Base-by-base conservation (phyloP, 2,329 filamentous ascomycete genomes). In the Claviceps sorghi region DNA sequence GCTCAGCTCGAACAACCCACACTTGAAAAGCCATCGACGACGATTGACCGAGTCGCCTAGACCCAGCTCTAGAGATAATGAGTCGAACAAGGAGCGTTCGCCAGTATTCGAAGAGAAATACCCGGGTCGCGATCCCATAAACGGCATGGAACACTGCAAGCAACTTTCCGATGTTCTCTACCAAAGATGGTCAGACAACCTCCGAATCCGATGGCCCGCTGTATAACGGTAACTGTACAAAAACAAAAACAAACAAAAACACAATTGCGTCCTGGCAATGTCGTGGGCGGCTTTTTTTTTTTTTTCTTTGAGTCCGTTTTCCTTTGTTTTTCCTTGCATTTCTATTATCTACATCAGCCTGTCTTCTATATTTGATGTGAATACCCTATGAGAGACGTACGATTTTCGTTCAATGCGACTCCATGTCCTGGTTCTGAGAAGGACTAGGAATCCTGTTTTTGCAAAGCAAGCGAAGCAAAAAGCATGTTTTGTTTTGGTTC, bases 81-180 rank as follows among this genome's bases (percentile, higher is more conserved):
- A 72, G 46, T 64, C 67, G 34, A 72, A 78, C 48, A 65, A 62
- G 49, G 77, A 77, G 52, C 77, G 71, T 59, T 64, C 70, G 26
- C 66, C 68, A 2, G 57, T 78, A 1, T 58, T 79, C 10, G 73
- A 77, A 58, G 67, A 72, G 17, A 78, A 73, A 59, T 79, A 77
- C 51, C 78, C 78, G 1, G 77, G 77, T 1, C 73, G 75, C 41
- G 70, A 76, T 50, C 63, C 76, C 2, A 68, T 69, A 47, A 77
- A 82, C 1, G 91, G 89, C 2, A 91, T 96, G 87, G 90, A 96
- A 67, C 91, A 96, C 68, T 86, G 85, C 58, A 88, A 88, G 63
- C 82, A 95, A 64, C 75, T 97, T 40, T 88, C 87, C 1, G 89
- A 96, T 65, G 87, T 95, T 21, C 77, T 98, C 21, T 97, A 96